Evolutionary conservation across 495 filamentous ascomycete genomes (phyloP), one percentile per base, ranked within the genome.

Genomic region (Annulohypoxylon moriforme): DNA sequence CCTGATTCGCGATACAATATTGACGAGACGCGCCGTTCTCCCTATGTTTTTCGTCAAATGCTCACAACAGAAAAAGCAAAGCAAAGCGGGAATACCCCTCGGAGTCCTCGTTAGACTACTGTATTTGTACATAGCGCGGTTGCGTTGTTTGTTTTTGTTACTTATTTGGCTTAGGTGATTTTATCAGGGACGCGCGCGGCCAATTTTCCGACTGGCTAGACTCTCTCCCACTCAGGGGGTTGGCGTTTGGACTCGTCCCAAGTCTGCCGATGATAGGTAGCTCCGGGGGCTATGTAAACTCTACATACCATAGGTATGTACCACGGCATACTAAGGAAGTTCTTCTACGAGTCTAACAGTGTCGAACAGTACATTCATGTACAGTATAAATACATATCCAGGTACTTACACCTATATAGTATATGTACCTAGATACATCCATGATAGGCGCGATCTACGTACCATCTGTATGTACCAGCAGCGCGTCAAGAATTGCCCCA

Each of bases 81-180:
- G 47, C 38, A 61, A 65, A 60, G 62, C 46, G 36, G 46, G 59
- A 25, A 33, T 64, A 55, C 68, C 68, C 67, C 67, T 64, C 67
- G 46, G 20, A 10, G 46, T 20, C 20, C 46, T 49, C 46, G 40
- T 52, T 25, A 65, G 38, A 29, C 52, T 34, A 44, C 42, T 52
- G 57, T 22, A 34, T 63, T 25, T 55, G 46, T 52, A 69, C 18
- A 36, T 72, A 61, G 56, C 67, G 72, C 75, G 72, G 42, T 69
- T 71, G 34, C 60, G 27, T 74, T 78, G 76, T 78, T 76, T 78
- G 62, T 78, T 75, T 74, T 72, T 20, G 44, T 67, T 58, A 44
- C 47, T 52, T 22, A 60, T 27, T 22, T 42, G 22, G 50, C 22
- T n/a, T 18, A 44, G 34, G 25, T 60, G 16, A 36, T 33, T 16